A percentile compares a stretch with the other conserved stretches of the same genome.
These are phyloP conservation scores for Earliella scabrosa DNA, from an alignment of 1,284 basidiomycete genomes.

Conservation along the genomic window DNA sequence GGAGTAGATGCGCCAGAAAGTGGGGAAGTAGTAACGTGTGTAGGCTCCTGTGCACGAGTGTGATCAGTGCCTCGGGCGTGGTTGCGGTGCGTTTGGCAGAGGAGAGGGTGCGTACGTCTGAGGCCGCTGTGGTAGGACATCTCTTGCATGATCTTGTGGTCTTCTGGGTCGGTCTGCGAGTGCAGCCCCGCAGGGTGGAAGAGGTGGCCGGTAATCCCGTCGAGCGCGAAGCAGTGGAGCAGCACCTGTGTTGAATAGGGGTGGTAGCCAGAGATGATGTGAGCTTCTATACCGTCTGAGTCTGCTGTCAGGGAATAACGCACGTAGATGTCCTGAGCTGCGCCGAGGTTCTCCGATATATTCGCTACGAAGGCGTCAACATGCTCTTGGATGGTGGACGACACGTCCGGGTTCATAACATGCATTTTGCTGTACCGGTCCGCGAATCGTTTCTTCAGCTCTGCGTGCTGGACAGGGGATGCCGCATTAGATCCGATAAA, in stretches of 20 bases:
- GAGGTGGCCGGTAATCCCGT: slow-evolving; percentile 28
- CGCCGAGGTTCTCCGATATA: slow-evolving; percentile 18
- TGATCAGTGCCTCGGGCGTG: not conserved
- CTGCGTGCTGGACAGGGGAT: slow-evolving; percentile 21
- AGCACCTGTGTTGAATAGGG: slow-evolving; percentile 21
- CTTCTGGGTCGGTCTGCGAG: slow-evolving; percentile 18
- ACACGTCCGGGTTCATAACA: slow-evolving; percentile 24
- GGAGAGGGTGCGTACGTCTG: slow-evolving; percentile 8
- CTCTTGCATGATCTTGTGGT: slow-evolving; percentile 26
- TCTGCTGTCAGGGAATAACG: not conserved
- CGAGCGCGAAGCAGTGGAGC: slow-evolving; percentile 30
- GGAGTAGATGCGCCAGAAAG: slow-evolving; percentile 3
- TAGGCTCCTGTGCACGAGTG: slow-evolving; percentile 6
- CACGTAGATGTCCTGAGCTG: slow-evolving; percentile 27
- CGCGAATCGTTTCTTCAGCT: slow-evolving; percentile 26
- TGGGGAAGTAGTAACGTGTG: slow-evolving; percentile 23
- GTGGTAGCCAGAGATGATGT: too few species aligned
- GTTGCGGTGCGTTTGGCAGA: not conserved
- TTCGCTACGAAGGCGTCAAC: slow-evolving; percentile 20
- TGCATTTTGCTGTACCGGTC: slow-evolving; percentile 29
- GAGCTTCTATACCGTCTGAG: too few species aligned
- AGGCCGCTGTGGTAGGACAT: slow-evolving; percentile 23
- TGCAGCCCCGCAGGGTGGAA: slow-evolving; percentile 26
- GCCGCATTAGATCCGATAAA: not conserved
- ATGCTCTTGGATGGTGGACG: slow-evolving; percentile 21